Percentiles rank a stretch among this genome's conserved stretches.
Conservation (phyloP, 306 rosid genomes). For the Prunus persica region Prunus_persica_NCBIv2 NC_034013.1:18025001-18025500, state of each 20-base stretch:
- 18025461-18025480: neutral
- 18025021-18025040: conserved; percentile 26
- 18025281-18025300: neutral
- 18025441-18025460: neutral
- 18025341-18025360: conserved; percentile 58
- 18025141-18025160: too few species aligned
- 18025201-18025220: too few species aligned
- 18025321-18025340: conserved; percentile 62
- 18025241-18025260: too few species aligned
- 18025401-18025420: conserved; percentile 53
- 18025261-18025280: too few species aligned
- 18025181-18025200: too few species aligned
- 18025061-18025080: too few species aligned
- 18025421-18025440: conserved; percentile 44
- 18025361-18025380: conserved; percentile 52
- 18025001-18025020: conserved; percentile 36
- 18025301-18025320: conserved; percentile 32
- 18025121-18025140: too few species aligned
- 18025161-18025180: too few species aligned
- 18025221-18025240: too few species aligned
- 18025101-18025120: too few species aligned
- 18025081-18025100: too few species aligned
- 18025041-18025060: neutral
- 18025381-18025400: conserved; percentile 40
- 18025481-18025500: neutral